Percentiles rank a stretch among this genome's conserved stretches.
These are phyloP conservation scores for Gynandropsis gynandra DNA, from an alignment of 345 rosid genomes.

Conservation along the genomic window DNA sequence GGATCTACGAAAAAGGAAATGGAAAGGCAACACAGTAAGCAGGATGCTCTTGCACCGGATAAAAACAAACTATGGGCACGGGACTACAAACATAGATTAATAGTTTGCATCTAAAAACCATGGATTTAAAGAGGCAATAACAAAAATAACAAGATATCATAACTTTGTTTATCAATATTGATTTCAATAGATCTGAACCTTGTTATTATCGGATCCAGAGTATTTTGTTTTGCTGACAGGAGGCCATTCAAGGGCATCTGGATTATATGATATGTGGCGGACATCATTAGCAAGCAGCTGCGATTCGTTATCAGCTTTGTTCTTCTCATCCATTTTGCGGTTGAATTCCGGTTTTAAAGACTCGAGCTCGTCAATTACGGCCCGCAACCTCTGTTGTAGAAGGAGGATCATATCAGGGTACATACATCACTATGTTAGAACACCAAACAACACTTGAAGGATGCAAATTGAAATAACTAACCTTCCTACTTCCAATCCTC, in stretches of 20 bases:
- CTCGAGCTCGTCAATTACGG: constrained; percentile 77
- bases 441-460: constrained; percentile 16
- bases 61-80: too few species aligned
- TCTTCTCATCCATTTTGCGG: constrained; percentile 42
- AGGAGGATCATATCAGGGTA: constrained; percentile 11
- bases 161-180: not conserved
- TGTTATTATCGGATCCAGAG: constrained; percentile 31
- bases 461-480: constrained; percentile 28
- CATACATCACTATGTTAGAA: not conserved
- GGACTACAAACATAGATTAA: too few species aligned
- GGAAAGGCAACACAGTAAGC: constrained; percentile 16
- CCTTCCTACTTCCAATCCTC: constrained; percentile 59
- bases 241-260: constrained; percentile 42
- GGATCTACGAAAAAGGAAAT: constrained; percentile 24
- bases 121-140: constrained; percentile 6
- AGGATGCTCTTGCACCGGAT: not conserved
- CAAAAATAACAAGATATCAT: not conserved
- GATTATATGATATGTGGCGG: constrained; percentile 23
- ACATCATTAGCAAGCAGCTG: constrained; percentile 34
- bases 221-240: constrained; percentile 29
- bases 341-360: constrained; percentile 65
- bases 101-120: not conserved
- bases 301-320: constrained; percentile 29
- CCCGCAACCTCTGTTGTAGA: constrained; percentile 49
- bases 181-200: constrained; percentile 24